Evolutionary conservation across 2,329 filamentous ascomycete genomes (phyloP), one percentile per base, ranked within the genome.

Genomic region (Phaeosphaeriaceae sp.): DNA sequence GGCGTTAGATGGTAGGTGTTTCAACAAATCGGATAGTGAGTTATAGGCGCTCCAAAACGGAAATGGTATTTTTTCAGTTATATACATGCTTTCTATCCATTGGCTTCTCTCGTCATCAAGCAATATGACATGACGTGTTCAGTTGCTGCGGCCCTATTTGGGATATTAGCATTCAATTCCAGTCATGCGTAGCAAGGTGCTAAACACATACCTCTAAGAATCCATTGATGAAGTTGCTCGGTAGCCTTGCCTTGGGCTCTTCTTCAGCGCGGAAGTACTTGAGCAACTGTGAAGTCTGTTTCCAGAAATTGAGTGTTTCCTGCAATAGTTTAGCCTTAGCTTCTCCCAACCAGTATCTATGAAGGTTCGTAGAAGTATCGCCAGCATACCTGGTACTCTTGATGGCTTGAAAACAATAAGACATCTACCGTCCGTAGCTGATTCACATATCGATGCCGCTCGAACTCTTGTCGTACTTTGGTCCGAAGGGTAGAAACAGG

Each of bases 271-370:
- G 87, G 83, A 97, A 99, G 78, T 96, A 99, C 67, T 94, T 92
- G 84, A 99, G 91, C 64, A 99, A 84, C 75, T 99, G 94, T 58
- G 89, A 89, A 55, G 92, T 83, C 78, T 99, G 94, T 79, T 97
- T 96, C 94, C 94, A 99, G 83, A 89, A 99, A 80, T 99, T 99
- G 82, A 99, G 86, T 45, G 90, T 99, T 83, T 99, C 94, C 92
- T 97, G 64, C 48, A 21, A 5, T 13, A 38, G 42, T 43, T 46
- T 15, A 57, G 49, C 34, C 39, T 26, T 15, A 18, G 9, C 8
- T 15, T 12, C 30, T 15, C 15, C 11, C 13, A 30, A n/a, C 16
- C 15, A 26, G 20, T 15, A 16, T 6, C 13, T 9, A n/a, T 21
- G 7, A 20, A 8, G 35, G 35, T 17, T 26, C 11, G 7, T 26